Evolutionary conservation across 768 basidiomycete genomes (phyloP), one percentile per base, ranked within the genome.

Genomic region (Trametes sanguinea): DNA sequence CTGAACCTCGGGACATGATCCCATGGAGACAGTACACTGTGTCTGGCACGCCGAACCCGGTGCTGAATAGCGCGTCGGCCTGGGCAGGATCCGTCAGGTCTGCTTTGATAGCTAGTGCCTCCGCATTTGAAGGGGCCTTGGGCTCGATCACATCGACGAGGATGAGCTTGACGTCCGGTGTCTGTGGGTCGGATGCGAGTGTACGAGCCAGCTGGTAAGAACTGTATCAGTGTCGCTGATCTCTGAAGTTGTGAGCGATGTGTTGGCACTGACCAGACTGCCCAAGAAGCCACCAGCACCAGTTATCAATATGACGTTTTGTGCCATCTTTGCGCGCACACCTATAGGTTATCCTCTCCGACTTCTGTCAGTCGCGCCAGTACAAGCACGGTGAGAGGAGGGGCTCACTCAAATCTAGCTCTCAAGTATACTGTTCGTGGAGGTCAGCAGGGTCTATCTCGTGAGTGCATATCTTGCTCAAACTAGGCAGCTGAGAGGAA

Each of bases 1-100:
- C 85, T 14, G 83, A 78, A 39, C 83, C 83, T 14, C 84, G 80
- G 29, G 83, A 85, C 85, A 87, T 85, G 66, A 86, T 83, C 2
- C 85, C 85, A 67, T 83, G 81, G 29, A 82, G 70, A 59, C 80
- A 81, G 63, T 82, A 82, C 17, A 82, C 70, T 6, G 76, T 77
- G 62, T 78, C 77, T 0, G 79, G 80, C 4, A 78, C 63, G 14
- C 79, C 80, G 42, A 76, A 70, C 29, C 69, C 52, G 9, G 78
- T 80, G 17, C 69, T 65, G 69, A 82, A 81, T 10, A 81, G 67
- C 0, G 61, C 62, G 37, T 80, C 73, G 37, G 76, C 68, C 53
- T 78, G 71, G 14, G 66, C 56, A 29, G 64, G 68, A 50, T 78
- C 74, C 2, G 78, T 80, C 63, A 82, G 68, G 67, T 82, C 78